Conservation (phyloP, 2,329 filamentous ascomycete species). For the Trichothecium roseum region DNA sequence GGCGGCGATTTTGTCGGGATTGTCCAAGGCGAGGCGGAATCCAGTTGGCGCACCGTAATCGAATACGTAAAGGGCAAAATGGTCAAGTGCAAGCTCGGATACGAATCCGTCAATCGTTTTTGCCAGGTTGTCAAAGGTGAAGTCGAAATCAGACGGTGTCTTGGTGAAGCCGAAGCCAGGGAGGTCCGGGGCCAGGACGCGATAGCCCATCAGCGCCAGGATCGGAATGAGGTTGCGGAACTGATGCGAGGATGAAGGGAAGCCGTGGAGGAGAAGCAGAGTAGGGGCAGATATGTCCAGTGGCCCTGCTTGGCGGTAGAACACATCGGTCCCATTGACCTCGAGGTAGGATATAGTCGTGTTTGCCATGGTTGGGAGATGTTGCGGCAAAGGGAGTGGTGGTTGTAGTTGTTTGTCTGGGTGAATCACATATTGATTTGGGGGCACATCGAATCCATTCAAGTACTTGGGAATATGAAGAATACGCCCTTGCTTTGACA, state of each 20-base stretch:
- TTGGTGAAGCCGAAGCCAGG: constrained; percentile 50
- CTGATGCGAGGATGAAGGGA: constrained; percentile 30
- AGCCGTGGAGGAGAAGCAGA: constrained; percentile 34
- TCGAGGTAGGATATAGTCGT: too few species aligned
- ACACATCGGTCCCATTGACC: constrained; percentile 21
- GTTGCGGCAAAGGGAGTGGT: too few species aligned
- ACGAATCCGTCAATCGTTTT: constrained; percentile 37
- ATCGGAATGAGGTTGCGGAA: constrained; percentile 33
- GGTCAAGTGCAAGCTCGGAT: constrained; percentile 30
- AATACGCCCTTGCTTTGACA: too few species aligned
- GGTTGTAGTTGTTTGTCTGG: too few species aligned
- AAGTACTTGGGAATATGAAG: too few species aligned
- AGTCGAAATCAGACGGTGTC: constrained; percentile 32
- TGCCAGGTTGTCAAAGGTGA: constrained; percentile 44
- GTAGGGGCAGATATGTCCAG: constrained; percentile 13
- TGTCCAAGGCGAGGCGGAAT: constrained; percentile 39
- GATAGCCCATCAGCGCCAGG: constrained; percentile 13
- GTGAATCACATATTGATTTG: too few species aligned
- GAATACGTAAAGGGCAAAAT: constrained; percentile 49
- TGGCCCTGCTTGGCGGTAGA: constrained; percentile 26
- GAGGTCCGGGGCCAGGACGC: constrained; percentile 44
- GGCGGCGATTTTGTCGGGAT: constrained; percentile 35
- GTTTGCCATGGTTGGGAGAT: too few species aligned
- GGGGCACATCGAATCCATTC: too few species aligned
- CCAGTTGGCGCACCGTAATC: constrained; percentile 51